phyloP scores from a whole-genome alignment of 306 rosid species.

The Malus domestica region ASM211411v1 NC_041804.1:7667501-7668000 shows the following conservation, averaged over 20 bases:
- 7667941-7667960: constrained; percentile 18
- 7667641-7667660: constrained; percentile 14
- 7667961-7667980: constrained; percentile 3
- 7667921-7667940: constrained; percentile 10
- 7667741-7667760: constrained; percentile 4
- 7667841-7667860: constrained; percentile 16
- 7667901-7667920: constrained; percentile 12
- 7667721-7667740: constrained; percentile 14
- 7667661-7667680: constrained; percentile 19
- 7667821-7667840: constrained; percentile 19
- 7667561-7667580: neutral
- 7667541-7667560: constrained; percentile 41
- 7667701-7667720: constrained; percentile 19
- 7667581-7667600: neutral
- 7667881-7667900: constrained; percentile 10
- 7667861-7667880: constrained; percentile 19
- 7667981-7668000: constrained; percentile 26
- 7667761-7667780: constrained; percentile 1
- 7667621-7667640: constrained; percentile 11
- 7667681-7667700: constrained; percentile 19
- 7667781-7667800: constrained; percentile 16
- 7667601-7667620: constrained; percentile 5
- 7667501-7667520: constrained; percentile 54
- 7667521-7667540: constrained; percentile 61
- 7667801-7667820: constrained; percentile 17